These are phyloP conservation scores for Mrakia gelida DNA, from an alignment of 768 basidiomycete species.

Conservation along the genomic window DNA sequence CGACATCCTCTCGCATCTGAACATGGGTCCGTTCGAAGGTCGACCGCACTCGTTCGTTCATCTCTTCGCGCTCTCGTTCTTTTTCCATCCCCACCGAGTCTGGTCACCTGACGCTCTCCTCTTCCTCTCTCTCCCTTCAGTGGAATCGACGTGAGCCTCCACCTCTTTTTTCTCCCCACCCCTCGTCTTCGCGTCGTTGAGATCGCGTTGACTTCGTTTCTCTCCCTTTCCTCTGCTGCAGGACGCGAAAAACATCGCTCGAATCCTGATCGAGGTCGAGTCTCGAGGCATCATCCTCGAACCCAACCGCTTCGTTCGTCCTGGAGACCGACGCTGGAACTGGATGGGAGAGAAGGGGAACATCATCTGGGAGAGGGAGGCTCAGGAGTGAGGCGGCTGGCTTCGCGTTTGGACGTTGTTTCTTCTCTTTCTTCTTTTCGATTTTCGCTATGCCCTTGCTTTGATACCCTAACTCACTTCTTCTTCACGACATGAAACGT, in stretches of 20 bases:
- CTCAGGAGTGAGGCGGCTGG: constrained; percentile 22
- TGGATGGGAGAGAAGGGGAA: constrained; percentile 58
- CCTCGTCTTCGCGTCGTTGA: background rate
- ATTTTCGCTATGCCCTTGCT: background rate
- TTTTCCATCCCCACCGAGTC: background rate
- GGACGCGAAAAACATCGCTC: constrained; percentile 86
- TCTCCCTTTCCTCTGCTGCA: constrained; percentile 43
- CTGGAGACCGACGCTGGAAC: constrained; percentile 56
- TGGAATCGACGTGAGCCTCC: background rate
- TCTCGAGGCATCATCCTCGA: constrained; percentile 61
- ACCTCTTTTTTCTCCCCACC: background rate
- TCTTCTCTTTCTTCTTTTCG: background rate
- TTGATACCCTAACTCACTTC: too few relatives aligned
- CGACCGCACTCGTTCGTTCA: constrained; percentile 21
- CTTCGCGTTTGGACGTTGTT: background rate
- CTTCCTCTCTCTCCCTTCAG: background rate
- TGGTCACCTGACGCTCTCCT: background rate
- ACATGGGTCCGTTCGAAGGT: constrained; percentile 25
- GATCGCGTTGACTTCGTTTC: background rate
- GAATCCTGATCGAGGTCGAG: constrained; percentile 60
- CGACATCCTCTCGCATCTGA: constrained; percentile 20
- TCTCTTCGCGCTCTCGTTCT: background rate
- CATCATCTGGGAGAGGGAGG: constrained; percentile 7
- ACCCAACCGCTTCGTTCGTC: constrained; percentile 67
- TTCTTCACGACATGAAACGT: constrained; percentile 5